phyloP scores from a whole-genome alignment of 2,329 filamentous ascomycete genomes.

The Verticillium isaacii region DNA sequence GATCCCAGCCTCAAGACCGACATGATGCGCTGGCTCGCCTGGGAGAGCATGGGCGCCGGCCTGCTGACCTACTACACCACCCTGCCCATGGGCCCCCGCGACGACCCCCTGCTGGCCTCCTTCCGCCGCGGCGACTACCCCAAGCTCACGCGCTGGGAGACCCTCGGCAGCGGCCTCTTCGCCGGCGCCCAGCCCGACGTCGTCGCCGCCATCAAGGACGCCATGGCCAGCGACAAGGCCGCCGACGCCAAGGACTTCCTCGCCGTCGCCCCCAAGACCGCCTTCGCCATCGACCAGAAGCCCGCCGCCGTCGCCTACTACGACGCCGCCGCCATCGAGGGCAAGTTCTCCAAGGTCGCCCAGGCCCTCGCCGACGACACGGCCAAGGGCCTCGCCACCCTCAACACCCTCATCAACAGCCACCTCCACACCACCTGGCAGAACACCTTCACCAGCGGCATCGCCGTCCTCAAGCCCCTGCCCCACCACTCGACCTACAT shows the following conservation, averaged over 20 bases:
- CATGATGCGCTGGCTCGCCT: constrained; percentile 82
- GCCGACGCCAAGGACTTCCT: constrained; percentile 59
- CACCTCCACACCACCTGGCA: constrained; percentile 87
- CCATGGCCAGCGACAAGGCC: constrained; percentile 50
- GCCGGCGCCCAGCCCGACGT: constrained; percentile 64
- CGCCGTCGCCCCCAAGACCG: constrained; percentile 51
- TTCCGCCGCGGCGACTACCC: constrained; percentile 74
- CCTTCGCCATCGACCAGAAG: constrained; percentile 61
- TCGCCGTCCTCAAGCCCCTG: constrained; percentile 76
- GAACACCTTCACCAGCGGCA: constrained; percentile 68
- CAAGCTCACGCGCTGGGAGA: constrained; percentile 67
- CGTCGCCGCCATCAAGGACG: constrained; percentile 55
- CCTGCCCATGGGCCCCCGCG: constrained; percentile 74
- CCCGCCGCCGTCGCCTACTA: constrained; percentile 75
- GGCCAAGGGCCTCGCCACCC: constrained; percentile 55
- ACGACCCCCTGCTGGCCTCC: constrained; percentile 67
- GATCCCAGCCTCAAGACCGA: constrained; percentile 61
- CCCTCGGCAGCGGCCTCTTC: constrained; percentile 67
- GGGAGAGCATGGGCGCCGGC: constrained; percentile 85
- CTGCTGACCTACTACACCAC: constrained; percentile 74
- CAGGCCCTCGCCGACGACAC: constrained; percentile 54
- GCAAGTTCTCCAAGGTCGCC: constrained; percentile 63
- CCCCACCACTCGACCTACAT: constrained; percentile 70
- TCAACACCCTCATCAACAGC: constrained; percentile 73
- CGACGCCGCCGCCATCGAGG: constrained; percentile 54